Base-by-base conservation (phyloP, 257 asterid species). In the Catharanthus roseus region DNA sequence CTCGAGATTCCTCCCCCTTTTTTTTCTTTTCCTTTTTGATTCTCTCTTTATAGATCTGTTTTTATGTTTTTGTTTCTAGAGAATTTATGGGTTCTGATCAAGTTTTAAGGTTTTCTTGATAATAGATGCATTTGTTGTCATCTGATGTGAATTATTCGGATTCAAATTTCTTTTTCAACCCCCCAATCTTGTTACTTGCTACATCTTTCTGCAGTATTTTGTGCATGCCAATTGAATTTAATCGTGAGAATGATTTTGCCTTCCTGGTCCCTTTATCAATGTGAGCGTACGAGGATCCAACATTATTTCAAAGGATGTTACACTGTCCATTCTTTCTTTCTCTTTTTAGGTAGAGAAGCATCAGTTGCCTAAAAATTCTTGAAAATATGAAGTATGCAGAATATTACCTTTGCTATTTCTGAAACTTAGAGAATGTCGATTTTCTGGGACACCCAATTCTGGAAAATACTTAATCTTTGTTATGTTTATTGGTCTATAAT, bases 11-110 rank as follows among this genome's bases (percentile, higher is more conserved):
- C 65, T 60, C 34, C n/a, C n/a, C n/a, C n/a, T n/a, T n/a, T n/a
- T n/a, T n/a, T 1, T 31, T 39, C 67, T 34, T 47, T 1, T 70
- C 19, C 10, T 38, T n/a, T 41, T n/a, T 24, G 50, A 19, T 33
- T 54, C 21, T 38, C 42, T 63, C 19, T 44, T 23, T 18, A 10
- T 68, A 55, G 63, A 62, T 69, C 70, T 49, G 57, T 41, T 75
- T 41, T 75, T 75, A 5, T 36, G 21, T 10, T 18, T 68, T 9
- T 38, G 39, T n/a, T 34, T 7, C 1, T 62, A 3, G 36, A 13
- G 23, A 60, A 36, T 55, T 24, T 19, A 18, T 69, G 67, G 66
- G 50, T 1, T 53, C 50, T 41, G 57, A 39, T 75, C 39, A 55
- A 55, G 23, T 12, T 73, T 42, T 10, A 21, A 5, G 5, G 41